Evolutionary conservation across 352 stramenopile genomes (phyloP).

Genomic region (Bremia lactucae): DNA sequence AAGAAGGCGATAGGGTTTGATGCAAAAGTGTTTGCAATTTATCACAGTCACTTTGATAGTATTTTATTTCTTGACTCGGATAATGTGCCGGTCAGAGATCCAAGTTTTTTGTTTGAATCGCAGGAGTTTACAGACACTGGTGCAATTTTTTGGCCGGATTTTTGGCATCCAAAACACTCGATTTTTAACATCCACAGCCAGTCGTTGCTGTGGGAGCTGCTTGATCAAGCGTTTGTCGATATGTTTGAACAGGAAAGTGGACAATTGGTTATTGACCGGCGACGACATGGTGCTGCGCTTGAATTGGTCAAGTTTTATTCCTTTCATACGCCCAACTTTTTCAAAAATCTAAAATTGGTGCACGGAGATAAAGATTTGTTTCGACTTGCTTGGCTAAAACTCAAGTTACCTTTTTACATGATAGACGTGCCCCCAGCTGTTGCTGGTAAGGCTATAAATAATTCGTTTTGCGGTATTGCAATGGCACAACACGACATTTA

Average conservation of each 20-base stretch:
- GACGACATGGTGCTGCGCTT: conserved; percentile 23
- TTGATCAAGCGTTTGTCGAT: too few species aligned
- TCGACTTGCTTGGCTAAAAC: conserved; percentile 44
- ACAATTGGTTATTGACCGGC: conserved; percentile 39
- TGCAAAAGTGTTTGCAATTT: conserved; percentile 43
- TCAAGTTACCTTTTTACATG: conserved; percentile 36
- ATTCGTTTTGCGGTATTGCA: conserved; percentile 39
- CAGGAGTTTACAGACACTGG: conserved; percentile 29
- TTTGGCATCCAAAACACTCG: too few species aligned
- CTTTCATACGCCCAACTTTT: conserved; percentile 25
- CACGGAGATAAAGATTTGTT: conserved; percentile 58
- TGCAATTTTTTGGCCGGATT: conserved; percentile 65
- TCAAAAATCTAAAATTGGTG: conserved; percentile 25
- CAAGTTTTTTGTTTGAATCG: conserved; percentile 41
- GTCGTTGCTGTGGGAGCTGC: too few species aligned
- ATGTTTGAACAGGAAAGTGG: conserved; percentile 70
- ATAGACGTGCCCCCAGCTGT: conserved; percentile 28
- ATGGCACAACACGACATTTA: conserved; percentile 38
- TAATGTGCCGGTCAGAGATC: conserved; percentile 44
- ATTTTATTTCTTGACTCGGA: conserved; percentile 53
- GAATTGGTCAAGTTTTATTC: conserved; percentile 36
- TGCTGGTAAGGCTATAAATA: conserved; percentile 28
- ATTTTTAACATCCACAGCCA: too few species aligned
- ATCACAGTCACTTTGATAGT: conserved; percentile 33
- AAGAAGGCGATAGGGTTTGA: conserved; percentile 29